A percentile compares a stretch with the other conserved stretches of the same genome.
Conservation (phyloP, 1,139 yeast species). For the Saccharomycopsis hybrid region DNA sequence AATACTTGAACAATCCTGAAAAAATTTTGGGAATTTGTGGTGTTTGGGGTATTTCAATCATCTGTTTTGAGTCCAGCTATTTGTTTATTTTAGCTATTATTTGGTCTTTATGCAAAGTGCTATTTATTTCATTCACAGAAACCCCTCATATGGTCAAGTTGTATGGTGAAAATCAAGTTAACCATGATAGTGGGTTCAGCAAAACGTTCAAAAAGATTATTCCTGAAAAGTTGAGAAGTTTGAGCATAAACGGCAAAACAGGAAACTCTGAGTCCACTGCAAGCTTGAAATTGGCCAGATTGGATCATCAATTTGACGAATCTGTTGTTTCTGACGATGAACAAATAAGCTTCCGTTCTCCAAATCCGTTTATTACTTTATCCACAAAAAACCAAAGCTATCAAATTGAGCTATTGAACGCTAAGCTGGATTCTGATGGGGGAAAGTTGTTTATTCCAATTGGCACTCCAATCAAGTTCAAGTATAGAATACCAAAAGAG, state of each 20-base stretch:
- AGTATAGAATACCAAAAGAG: slow-evolving; percentile 50
- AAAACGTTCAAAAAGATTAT: slow-evolving; percentile 28
- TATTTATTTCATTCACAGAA: slow-evolving; percentile 69
- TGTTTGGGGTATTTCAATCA: slow-evolving; percentile 69
- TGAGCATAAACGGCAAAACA: slow-evolving; percentile 31
- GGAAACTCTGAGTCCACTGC: slow-evolving; percentile 26
- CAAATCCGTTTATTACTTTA: slow-evolving; percentile 5
- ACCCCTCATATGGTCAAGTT: slow-evolving; percentile 74
- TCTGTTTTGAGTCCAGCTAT: slow-evolving; percentile 49
- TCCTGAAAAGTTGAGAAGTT: slow-evolving; percentile 51
- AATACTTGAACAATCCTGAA: slow-evolving; percentile 82
- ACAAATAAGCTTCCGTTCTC: too few species aligned
- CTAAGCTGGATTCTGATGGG: slow-evolving; percentile 15
- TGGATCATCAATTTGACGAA: too few species aligned
- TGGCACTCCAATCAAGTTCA: slow-evolving; percentile 43
- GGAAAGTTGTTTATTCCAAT: slow-evolving; percentile 24
- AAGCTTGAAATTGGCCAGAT: not conserved
- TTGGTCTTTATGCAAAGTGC: slow-evolving; percentile 65
- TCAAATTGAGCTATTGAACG: slow-evolving; percentile 19
- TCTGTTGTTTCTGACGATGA: not conserved
- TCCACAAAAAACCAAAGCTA: slow-evolving; percentile 15
- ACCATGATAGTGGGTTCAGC: slow-evolving; percentile 34
- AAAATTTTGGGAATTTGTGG: slow-evolving; percentile 79
- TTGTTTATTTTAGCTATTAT: slow-evolving; percentile 51
- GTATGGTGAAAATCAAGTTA: slow-evolving; percentile 59